Percentiles rank a stretch among this genome's conserved stretches.
Evolutionary conservation across 164 flowering plant species (phyloP).

Genomic region (Malania oleifera): DNA sequence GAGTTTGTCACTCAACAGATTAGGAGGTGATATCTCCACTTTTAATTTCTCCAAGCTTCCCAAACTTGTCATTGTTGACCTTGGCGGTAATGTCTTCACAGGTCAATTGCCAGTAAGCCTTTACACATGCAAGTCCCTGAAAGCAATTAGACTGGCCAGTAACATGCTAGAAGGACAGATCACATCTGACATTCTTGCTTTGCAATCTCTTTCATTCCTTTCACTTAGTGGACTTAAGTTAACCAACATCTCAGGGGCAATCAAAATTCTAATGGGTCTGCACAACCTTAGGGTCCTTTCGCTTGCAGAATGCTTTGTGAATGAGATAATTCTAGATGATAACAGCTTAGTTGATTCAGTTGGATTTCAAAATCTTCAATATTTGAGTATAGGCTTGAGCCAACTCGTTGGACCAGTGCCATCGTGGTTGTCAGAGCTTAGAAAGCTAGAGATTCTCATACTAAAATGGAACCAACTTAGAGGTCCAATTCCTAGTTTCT

Average conservation of each 20-base stretch:
- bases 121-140: not conserved
- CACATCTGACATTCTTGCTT: not conserved
- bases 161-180: slow-evolving; percentile 3
- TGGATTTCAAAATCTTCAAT: not conserved
- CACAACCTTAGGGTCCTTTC: not conserved
- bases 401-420: not conserved
- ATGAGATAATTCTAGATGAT: not conserved
- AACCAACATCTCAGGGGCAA: not conserved
- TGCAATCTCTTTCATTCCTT: not conserved
- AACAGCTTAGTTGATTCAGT: not conserved
- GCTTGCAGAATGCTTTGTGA: not conserved
- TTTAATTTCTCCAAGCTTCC: not conserved
- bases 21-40: not conserved
- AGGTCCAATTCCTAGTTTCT: not conserved
- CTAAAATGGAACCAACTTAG: not conserved
- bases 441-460: not conserved
- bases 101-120: not conserved
- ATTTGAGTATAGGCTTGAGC: not conserved
- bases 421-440: not conserved
- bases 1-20: not conserved
- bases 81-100: not conserved
- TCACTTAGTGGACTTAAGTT: not conserved
- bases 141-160: not conserved
- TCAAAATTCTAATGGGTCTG: not conserved
- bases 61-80: not conserved